Conservation (phyloP, 2,329 filamentous ascomycete species). For the Monosporascus sp. region DNA sequence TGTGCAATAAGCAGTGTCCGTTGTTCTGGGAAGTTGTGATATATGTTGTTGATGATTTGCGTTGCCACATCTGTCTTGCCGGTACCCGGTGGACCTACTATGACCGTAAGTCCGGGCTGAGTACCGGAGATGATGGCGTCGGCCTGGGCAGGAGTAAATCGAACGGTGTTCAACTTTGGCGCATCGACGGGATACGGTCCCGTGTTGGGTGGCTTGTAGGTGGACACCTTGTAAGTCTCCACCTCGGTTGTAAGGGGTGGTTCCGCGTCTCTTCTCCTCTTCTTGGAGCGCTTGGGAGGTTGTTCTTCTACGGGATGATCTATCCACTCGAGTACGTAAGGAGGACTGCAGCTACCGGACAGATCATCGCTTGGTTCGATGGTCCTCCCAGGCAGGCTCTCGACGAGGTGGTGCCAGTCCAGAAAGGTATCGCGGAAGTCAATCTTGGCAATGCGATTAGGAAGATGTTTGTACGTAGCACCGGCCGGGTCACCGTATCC, state of each 20-base stretch:
- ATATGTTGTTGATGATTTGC: conserved; percentile 98
- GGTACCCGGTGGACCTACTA: conserved; percentile 92
- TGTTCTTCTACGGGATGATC: conserved; percentile 47
- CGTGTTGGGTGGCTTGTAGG: conserved; percentile 81
- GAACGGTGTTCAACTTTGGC: conserved; percentile 74
- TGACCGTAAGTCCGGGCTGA: conserved; percentile 87
- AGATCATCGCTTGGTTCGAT: conserved; percentile 72
- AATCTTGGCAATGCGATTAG: conserved; percentile 70
- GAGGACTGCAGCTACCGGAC: conserved; percentile 72
- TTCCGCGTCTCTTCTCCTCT: conserved; percentile 76
- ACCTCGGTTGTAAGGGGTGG: conserved; percentile 55
- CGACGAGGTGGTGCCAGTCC: conserved; percentile 89
- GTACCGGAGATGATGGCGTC: conserved; percentile 91
- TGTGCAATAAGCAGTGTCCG: conserved; percentile 90
- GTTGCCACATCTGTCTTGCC: conserved; percentile 99
- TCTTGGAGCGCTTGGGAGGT: conserved; percentile 66
- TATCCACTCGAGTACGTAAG: conserved; percentile 73
- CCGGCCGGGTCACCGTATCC: conserved; percentile 90
- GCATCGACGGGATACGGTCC: conserved; percentile 85
- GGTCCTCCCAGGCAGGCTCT: conserved; percentile 81
- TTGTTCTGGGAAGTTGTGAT: conserved; percentile 93
- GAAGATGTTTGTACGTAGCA: conserved; percentile 77
- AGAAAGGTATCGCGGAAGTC: conserved; percentile 94
- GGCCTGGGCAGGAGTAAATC: conserved; percentile 86
- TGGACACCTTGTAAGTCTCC: conserved; percentile 74